phyloP scores from a whole-genome alignment of 1,139 yeast genomes.

The Blastobotrys serpentis region DNA sequence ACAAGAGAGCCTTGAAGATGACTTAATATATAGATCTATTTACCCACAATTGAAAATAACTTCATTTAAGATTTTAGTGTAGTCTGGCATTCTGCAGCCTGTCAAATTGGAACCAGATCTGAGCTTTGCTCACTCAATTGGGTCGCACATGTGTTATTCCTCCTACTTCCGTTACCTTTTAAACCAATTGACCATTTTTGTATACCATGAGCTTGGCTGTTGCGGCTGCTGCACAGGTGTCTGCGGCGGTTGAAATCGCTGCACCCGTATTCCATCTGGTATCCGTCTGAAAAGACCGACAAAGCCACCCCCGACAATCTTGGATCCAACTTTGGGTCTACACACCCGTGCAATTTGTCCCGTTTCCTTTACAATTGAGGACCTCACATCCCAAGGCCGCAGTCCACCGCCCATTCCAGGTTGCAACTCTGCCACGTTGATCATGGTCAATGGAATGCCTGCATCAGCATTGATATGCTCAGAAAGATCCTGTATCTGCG shows the following conservation, averaged over 20 bases:
- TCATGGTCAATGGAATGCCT: conserved; percentile 38
- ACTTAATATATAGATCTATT: not conserved
- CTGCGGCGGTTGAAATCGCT: not conserved
- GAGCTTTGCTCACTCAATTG: no score
- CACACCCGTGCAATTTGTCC: conserved; percentile 45
- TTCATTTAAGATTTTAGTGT: no score
- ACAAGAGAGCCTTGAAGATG: conserved; percentile 9
- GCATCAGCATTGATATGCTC: conserved; percentile 39
- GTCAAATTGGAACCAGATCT: no score
- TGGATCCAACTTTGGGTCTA: conserved; percentile 48
- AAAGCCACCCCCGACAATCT: conserved; percentile 50
- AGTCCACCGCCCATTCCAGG: conserved; percentile 48
- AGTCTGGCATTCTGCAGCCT: no score
- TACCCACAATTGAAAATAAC: no score
- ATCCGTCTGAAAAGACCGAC: conserved; percentile 37
- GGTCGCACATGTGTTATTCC: no score
- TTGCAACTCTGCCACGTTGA: conserved; percentile 43
- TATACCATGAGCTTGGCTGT: not conserved
- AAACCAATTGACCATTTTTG: not conserved
- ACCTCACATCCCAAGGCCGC: conserved; percentile 36
- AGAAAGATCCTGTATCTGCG: conserved; percentile 39
- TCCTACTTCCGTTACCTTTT: not conserved
- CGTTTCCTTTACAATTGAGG: conserved; percentile 40
- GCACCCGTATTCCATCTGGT: conserved; percentile 14
- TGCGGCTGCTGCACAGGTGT: not conserved